Conservation (phyloP, 352 stramenopile species). For the Phytophthora colocasiae region DNA sequence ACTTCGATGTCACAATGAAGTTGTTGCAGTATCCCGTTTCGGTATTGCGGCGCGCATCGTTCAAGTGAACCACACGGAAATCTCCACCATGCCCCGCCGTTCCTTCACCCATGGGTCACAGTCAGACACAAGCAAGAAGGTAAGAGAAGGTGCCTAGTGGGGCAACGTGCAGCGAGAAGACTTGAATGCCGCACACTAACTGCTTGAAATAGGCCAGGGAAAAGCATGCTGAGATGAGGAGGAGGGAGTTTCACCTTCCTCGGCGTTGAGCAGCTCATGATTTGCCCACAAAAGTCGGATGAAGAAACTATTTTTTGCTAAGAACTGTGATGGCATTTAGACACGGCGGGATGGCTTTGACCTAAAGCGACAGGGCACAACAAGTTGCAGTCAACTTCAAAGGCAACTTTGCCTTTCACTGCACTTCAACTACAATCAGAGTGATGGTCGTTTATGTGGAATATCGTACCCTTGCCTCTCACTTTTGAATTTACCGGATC, state of each 20-base stretch:
- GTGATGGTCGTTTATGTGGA: constrained; percentile 36
- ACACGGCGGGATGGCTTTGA: too few relatives aligned
- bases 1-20: constrained; percentile 93
- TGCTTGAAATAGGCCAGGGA: constrained; percentile 21
- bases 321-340: too few relatives aligned
- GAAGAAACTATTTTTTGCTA: constrained; percentile 22
- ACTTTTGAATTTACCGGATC: constrained; percentile 40
- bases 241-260: constrained; percentile 28
- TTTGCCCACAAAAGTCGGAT: background rate
- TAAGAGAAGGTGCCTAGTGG: constrained; percentile 5
- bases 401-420: background rate
- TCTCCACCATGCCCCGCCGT: constrained; percentile 27
- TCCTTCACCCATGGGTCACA: constrained; percentile 34
- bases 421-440: constrained; percentile 6
- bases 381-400: too few relatives aligned
- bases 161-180: constrained; percentile 4
- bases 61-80: constrained; percentile 73
- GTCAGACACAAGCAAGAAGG: constrained; percentile 9
- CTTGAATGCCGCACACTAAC: constrained; percentile 18
- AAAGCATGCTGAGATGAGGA: constrained; percentile 20
- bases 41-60: constrained; percentile 58
- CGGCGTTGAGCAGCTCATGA: background rate
- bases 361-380: too few relatives aligned
- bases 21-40: constrained; percentile 84
- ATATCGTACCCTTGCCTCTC: constrained; percentile 7